Conservation (phyloP, 2,329 filamentous ascomycete genomes). For the Mycosphaerella sp. region DNA sequence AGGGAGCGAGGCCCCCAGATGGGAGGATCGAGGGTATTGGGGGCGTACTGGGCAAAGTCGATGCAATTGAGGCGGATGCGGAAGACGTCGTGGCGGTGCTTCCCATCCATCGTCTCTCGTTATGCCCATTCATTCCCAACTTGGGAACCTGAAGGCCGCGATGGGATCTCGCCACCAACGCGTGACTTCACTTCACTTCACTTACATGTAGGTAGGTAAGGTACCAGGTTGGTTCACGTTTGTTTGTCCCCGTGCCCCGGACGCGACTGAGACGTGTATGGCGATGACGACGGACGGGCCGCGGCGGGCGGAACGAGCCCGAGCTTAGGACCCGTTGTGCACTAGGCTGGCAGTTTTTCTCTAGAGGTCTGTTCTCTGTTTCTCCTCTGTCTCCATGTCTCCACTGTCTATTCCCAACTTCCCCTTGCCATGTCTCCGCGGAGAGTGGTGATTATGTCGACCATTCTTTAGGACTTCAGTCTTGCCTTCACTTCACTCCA, state of each 20-base stretch:
- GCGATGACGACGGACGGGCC: neutral
- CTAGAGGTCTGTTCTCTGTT: no score
- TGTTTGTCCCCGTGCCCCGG: neutral
- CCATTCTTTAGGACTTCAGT: no score
- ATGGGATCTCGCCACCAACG: neutral
- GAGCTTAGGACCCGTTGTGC: neutral
- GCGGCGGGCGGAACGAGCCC: neutral
- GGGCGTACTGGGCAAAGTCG: slow-evolving; percentile 81
- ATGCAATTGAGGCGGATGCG: slow-evolving; percentile 90
- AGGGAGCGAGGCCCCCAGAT: slow-evolving; percentile 51
- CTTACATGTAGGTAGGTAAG: no score
- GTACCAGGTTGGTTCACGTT: neutral
- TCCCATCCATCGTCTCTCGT: slow-evolving; percentile 26
- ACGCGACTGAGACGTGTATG: neutral
- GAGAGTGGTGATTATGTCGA: no score
- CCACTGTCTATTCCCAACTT: no score
- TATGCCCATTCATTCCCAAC: no score
- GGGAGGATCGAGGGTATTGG: slow-evolving; percentile 73
- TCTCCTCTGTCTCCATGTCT: no score
- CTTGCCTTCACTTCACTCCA: no score
- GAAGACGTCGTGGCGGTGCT: slow-evolving; percentile 46
- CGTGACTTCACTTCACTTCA: neutral
- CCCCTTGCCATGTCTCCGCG: no score
- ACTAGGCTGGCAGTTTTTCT: no score
- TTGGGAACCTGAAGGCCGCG: neutral